Evolutionary conservation across 2,329 filamentous ascomycete genomes (phyloP).

Genomic region (Phaeosphaeria sp.): DNA sequence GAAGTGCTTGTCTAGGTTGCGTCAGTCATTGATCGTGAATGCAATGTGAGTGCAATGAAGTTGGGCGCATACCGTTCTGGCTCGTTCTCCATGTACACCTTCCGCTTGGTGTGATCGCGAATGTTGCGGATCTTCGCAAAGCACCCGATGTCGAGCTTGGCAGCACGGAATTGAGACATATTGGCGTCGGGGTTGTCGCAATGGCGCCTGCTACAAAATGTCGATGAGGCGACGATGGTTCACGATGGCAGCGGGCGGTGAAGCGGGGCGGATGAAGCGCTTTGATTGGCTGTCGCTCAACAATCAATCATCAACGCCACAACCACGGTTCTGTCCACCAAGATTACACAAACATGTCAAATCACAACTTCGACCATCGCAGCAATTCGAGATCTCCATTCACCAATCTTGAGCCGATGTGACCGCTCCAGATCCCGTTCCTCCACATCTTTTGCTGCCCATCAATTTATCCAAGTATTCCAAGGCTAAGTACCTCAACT

Average conservation of each 20-base stretch:
- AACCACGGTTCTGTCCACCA: not conserved
- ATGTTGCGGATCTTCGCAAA: constrained; percentile 87
- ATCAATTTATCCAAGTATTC: not conserved
- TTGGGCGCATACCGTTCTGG: constrained; percentile 73
- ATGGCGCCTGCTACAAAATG: constrained; percentile 8
- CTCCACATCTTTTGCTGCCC: too few relatives aligned
- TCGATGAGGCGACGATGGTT: constrained; percentile 12
- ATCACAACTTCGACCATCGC: not conserved
- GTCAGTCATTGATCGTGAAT: constrained; percentile 8
- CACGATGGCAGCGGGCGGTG: constrained; percentile 2
- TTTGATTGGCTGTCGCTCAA: constrained; percentile 2
- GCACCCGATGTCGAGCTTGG: constrained; percentile 87
- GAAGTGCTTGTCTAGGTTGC: constrained; percentile 72
- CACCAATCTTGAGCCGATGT: too few relatives aligned
- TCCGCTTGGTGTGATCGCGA: constrained; percentile 95
- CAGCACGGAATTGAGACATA: constrained; percentile 79
- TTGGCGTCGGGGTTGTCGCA: constrained; percentile 24
- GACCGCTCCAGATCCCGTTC: too few relatives aligned
- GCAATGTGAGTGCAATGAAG: constrained; percentile 1
- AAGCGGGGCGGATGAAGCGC: not conserved
- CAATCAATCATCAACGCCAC: not conserved
- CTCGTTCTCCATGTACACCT: constrained; percentile 86
- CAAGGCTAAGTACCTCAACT: not conserved
- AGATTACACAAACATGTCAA: constrained; percentile 1
- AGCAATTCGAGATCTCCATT: too few relatives aligned